Base-by-base conservation (phyloP, 345 rosid genomes). In the Reutealis trisperma region DNA sequence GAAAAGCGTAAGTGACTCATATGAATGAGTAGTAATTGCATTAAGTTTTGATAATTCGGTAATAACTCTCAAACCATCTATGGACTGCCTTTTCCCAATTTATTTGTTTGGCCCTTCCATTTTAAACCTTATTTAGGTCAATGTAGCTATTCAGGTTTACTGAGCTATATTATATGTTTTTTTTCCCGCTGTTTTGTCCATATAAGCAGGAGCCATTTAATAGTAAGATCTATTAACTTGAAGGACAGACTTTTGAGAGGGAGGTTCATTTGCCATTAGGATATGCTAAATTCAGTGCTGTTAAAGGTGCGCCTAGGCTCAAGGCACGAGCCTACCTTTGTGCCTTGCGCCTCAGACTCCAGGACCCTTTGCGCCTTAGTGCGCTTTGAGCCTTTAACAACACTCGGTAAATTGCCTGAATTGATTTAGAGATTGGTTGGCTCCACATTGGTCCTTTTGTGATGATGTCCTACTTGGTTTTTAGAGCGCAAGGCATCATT, bases 1-100 rank as follows among this genome's bases (percentile, higher is more conserved):
- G 86, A 77, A 93, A 86, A 81, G 87, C 89, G 96, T 96, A 83
- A 87, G 97, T 77, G 75, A 79, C 74, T 79, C 82, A 65, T 25
- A 27, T 70, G 22, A 34, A 18, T 57, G 1, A 34, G 58, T 49
- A 51, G 21, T 55, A n/a, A 55, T 47, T 47, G 13, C 47, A 30
- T 18, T 13, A 21, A 12, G 13, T 41, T 70, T 5, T 34, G 32
- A 51, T 21, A 13, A 18, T 54, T 32, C 54, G 44, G 71, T 24
- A 67, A 74, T 63, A 15, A 45, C 67, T 74, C 16, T 19, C 6
- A 62, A 24, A 62, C 27, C 21, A 14, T 5, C 24, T 51, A 44
- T 57, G 47, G 52, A 77, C 41, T 19, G 25, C 58, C 21, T 22
- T 67, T 37, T 32, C 13, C 32, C 24, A 54, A 75, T 25, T 32